Percentiles rank a stretch among this genome's conserved stretches.
phyloP scores from a whole-genome alignment of 2,329 filamentous ascomycete species.

The Alternaria arbusti region DNA sequence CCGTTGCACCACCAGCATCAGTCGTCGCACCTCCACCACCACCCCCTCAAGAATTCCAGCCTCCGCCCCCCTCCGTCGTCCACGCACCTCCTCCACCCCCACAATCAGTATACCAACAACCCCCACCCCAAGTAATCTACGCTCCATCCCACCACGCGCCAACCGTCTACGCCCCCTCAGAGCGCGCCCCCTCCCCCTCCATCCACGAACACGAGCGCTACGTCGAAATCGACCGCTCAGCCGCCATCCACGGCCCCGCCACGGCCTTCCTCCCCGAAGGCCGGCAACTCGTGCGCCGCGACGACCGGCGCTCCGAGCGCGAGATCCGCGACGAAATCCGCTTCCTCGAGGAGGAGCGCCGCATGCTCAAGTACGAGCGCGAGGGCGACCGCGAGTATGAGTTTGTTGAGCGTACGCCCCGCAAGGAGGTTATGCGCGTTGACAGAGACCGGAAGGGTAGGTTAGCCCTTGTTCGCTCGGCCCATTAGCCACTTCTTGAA shows the following conservation, averaged over 20 bases:
- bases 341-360: conserved; percentile 70
- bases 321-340: conserved; percentile 77
- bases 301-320: conserved; percentile 55
- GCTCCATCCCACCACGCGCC: conserved; percentile 30
- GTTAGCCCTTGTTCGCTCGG: conserved; percentile 83
- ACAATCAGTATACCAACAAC: conserved; percentile 24
- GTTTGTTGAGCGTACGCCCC: conserved; percentile 62
- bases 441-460: conserved; percentile 96
- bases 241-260: conserved; percentile 54
- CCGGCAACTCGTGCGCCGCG: conserved; percentile 26
- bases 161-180: conserved; percentile 39
- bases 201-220: conserved; percentile 43
- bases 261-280: conserved; percentile 58
- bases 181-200: conserved; percentile 41
- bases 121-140: conserved; percentile 21
- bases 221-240: conserved; percentile 55
- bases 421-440: conserved; percentile 68
- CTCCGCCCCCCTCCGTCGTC: conserved; percentile 20
- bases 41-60: conserved; percentile 25
- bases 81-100: conserved; percentile 33
- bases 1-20: conserved; percentile 20
- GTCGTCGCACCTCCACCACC: conserved; percentile 25
- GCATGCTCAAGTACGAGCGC: conserved; percentile 64
- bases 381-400: conserved; percentile 64
- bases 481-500: conserved; percentile 55